Percentiles rank a stretch among this genome's conserved stretches.
Evolutionary conservation across 75 land plant genomes (phyloP).

Genomic region (Pinus tabuliformis): DNA sequence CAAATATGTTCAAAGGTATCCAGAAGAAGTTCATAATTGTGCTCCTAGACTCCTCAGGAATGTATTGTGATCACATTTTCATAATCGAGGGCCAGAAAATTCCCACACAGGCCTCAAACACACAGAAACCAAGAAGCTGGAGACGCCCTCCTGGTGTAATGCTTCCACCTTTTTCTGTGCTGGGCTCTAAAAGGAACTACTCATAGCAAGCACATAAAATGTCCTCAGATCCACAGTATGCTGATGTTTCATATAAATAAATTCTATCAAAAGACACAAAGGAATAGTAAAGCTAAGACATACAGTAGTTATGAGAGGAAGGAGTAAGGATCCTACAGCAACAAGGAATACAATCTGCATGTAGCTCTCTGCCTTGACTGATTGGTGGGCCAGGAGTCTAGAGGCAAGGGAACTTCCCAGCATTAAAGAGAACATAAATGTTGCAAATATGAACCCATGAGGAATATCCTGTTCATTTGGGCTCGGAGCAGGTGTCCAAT

Average conservation of each 20-base stretch:
- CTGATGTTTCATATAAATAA: slow-evolving; percentile 1
- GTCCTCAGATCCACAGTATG: background rate
- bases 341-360: slow-evolving; percentile 89
- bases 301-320: slow-evolving; percentile 81
- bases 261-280: background rate
- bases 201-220: background rate
- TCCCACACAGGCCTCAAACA: slow-evolving; percentile 96
- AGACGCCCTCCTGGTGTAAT: slow-evolving; percentile 63
- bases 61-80: slow-evolving; percentile 98
- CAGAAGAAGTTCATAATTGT: slow-evolving; percentile 99
- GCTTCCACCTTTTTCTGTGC: slow-evolving; percentile 51
- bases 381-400: slow-evolving; percentile 67
- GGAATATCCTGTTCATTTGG: slow-evolving; percentile 94
- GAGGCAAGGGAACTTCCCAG: slow-evolving; percentile 94
- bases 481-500: slow-evolving; percentile 94
- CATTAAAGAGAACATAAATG: slow-evolving; percentile 97
- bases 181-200: slow-evolving; percentile 51
- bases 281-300: slow-evolving; percentile 12
- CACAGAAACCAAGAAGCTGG: slow-evolving; percentile 86
- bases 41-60: slow-evolving; percentile 97
- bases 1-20: slow-evolving; percentile 94
- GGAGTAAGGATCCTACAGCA: slow-evolving; percentile 63
- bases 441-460: slow-evolving; percentile 97
- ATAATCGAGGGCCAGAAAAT: slow-evolving; percentile 99
- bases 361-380: slow-evolving; percentile 69